A percentile compares a stretch with the other conserved stretches of the same genome.
Conservation (phyloP, 331 rosid genomes). For the Rosa hybrid region DNA sequence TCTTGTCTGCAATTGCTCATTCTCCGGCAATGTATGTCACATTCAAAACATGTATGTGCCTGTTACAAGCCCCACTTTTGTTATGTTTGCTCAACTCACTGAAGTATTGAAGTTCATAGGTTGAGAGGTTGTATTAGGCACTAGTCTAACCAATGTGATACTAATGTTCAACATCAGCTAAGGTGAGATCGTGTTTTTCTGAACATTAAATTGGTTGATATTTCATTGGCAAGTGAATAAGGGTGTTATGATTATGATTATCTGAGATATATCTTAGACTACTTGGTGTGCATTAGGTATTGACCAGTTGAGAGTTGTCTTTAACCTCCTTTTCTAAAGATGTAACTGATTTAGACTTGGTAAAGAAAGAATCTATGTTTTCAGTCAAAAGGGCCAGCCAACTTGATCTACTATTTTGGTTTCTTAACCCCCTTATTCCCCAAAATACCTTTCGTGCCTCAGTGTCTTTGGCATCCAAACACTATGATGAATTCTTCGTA, state of each 20-base stretch:
- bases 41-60: constrained; percentile 23
- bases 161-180: background rate
- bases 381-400: background rate
- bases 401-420: background rate
- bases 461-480: background rate
- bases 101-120: background rate
- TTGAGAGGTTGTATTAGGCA: background rate
- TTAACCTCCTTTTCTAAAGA: background rate
- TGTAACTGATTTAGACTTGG: background rate
- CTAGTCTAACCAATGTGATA: background rate
- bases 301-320: background rate
- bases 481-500: background rate
- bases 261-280: background rate
- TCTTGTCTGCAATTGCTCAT: constrained; percentile 38
- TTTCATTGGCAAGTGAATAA: background rate
- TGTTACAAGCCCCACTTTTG: background rate
- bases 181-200: background rate
- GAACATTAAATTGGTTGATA: background rate
- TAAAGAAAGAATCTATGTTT: background rate
- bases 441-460: background rate
- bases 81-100: background rate
- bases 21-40: constrained; percentile 28
- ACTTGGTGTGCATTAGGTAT: background rate
- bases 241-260: background rate
- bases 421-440: background rate